Conservation (phyloP, 2,329 filamentous ascomycete genomes). For the Aureobasidium sp. region DNA sequence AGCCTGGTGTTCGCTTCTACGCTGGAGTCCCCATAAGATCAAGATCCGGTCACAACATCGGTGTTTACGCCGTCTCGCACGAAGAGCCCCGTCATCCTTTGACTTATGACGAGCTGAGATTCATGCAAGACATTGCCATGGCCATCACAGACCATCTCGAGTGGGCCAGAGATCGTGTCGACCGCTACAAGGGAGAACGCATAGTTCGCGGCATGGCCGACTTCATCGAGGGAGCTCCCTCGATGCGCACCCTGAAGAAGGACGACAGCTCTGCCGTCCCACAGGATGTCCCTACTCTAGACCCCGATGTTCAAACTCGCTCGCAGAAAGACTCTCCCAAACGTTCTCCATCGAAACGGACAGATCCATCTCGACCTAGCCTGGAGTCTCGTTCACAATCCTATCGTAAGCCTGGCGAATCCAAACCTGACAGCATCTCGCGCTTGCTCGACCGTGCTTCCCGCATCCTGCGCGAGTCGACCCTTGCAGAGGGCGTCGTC, state of each 20-base stretch:
- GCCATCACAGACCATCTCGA: slow-evolving; percentile 32
- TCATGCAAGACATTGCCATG: slow-evolving; percentile 28
- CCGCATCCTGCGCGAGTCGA: slow-evolving; percentile 25
- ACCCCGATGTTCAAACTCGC: neutral
- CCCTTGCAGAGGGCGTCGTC: slow-evolving; percentile 25
- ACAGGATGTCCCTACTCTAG: too few species aligned
- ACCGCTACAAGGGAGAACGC: slow-evolving; percentile 23
- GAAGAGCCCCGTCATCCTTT: slow-evolving; percentile 23
- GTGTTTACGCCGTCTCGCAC: slow-evolving; percentile 29
- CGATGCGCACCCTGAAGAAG: slow-evolving; percentile 2
- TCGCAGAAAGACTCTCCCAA: neutral
- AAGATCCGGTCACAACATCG: slow-evolving; percentile 29
- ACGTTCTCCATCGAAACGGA: neutral
- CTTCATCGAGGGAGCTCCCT: slow-evolving; percentile 22
- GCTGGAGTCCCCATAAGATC: slow-evolving; percentile 30
- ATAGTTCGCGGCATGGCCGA: slow-evolving; percentile 23
- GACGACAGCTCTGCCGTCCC: neutral
- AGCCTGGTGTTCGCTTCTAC: slow-evolving; percentile 29
- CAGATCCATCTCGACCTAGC: neutral
- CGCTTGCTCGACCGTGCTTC: slow-evolving; percentile 23
- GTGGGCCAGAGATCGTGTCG: slow-evolving; percentile 30
- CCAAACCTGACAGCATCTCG: slow-evolving; percentile 22
- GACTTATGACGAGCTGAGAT: slow-evolving; percentile 21
- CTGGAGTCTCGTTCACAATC: neutral
- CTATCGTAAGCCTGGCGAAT: neutral